Evolutionary conservation across 106 monocot genomes (phyloP), one percentile per base, ranked within the genome.

Genomic region (Acorus gramineus): DNA sequence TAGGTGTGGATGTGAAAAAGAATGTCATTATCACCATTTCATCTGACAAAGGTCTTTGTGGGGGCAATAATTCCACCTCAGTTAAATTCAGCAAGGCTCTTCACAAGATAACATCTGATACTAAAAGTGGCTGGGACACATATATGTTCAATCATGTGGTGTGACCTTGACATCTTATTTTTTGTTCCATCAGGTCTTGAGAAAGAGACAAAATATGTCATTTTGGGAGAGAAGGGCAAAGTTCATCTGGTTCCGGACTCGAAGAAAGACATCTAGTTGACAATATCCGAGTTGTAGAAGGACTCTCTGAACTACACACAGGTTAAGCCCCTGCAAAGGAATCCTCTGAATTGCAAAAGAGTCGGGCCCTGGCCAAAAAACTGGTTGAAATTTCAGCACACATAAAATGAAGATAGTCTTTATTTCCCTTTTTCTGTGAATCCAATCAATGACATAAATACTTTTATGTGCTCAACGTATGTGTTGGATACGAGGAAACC

Each of bases 41-140:
- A 3, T 95, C 95, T 67, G 95, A 95, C 80, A 95, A 95, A 74
- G 95, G 95, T 79, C 90, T 95, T 69, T 95, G 95, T 76, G 95
- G 95, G 12, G 90, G 95, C 62, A 95, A 90, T 63, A 95, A 95
- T 53, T 95, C 95, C 11, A 90, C 90, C 3, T 84, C 95, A 49
- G 95, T 95, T 45, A 95, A 90, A 85, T 63, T 87, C 14, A 95
- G 95, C 95, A 90, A 81, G 72, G 73, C 90, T 71, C 76, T 95
- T 53, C 60, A 67, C 78, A 95, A 68, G 69, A 54, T 90, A 66
- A 82, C 78, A 66, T 81, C 90, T 72, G 95, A 89, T 94, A 84
- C 46, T n/a, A n/a, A n/a, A n/a, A n/a, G n/a, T n/a, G n/a, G n/a
- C n/a, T n/a, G n/a, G n/a, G n/a, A n/a, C n/a, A n/a, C n/a, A n/a